A percentile compares a stretch with the other conserved stretches of the same genome.
These are phyloP conservation scores for Fusarium mangiferae DNA, from an alignment of 2,329 filamentous ascomycete species.

Conservation along the genomic window DNA sequence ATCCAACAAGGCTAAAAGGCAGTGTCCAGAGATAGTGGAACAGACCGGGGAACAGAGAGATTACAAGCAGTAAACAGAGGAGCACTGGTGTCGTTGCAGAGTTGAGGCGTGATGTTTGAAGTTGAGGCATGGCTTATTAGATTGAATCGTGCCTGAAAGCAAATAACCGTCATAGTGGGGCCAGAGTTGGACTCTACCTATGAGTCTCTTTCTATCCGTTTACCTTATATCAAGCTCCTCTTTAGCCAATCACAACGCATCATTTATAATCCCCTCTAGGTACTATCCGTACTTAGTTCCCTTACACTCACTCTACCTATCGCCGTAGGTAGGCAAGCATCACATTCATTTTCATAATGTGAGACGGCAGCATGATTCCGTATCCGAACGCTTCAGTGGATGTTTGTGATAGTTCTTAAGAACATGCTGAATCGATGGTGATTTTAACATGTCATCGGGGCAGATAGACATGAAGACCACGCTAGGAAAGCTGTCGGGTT, in stretches of 20 bases:
- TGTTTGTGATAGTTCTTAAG: not conserved
- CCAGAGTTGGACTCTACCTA: constrained; percentile 35
- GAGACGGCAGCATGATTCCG: not conserved
- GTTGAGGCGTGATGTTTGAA: constrained; percentile 53
- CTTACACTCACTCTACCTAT: not conserved
- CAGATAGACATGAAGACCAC: not conserved
- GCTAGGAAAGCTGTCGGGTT: not conserved
- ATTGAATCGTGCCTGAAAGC: constrained; percentile 23
- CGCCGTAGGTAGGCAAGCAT: not conserved
- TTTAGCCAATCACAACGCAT: constrained; percentile 27
- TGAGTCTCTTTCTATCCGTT: constrained; percentile 11
- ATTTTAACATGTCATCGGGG: not conserved
- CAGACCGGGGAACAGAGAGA: constrained; percentile 62
- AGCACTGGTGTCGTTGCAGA: constrained; percentile 54
- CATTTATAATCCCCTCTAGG: constrained; percentile 33
- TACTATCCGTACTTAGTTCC: not conserved
- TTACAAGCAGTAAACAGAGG: constrained; percentile 59
- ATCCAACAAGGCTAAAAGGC: constrained; percentile 56
- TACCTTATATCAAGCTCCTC: not conserved
- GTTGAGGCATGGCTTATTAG: constrained; percentile 54
- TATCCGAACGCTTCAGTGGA: not conserved
- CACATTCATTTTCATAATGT: not conserved
- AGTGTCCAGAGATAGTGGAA: constrained; percentile 65
- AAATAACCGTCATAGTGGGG: constrained; percentile 42
- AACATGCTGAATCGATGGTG: not conserved